Evolutionary conservation across 371 early-diverging fungal genomes (phyloP).

Genomic region (Syncephalastrum monosporum): DNA sequence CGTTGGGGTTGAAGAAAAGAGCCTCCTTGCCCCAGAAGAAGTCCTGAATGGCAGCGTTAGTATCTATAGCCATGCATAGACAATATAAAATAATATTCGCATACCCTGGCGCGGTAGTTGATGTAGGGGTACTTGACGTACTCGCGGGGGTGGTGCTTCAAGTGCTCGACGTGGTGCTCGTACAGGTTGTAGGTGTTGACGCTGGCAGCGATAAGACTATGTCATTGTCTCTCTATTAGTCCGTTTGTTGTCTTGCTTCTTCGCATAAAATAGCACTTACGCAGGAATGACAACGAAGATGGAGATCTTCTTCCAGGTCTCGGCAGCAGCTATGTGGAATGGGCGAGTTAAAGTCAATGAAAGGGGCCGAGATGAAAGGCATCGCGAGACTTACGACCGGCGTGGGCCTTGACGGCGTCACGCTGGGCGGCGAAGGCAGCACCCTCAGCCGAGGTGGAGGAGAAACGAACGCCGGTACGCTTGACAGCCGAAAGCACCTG

Average conservation of each 20-base stretch:
- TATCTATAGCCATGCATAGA: background rate
- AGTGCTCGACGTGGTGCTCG: constrained; percentile 36
- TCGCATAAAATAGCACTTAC: constrained; percentile 22
- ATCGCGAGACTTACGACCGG: constrained; percentile 30
- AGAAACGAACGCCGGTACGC: constrained; percentile 46
- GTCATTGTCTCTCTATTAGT: background rate
- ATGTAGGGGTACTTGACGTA: constrained; percentile 47
- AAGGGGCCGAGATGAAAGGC: background rate
- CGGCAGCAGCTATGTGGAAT: constrained; percentile 35
- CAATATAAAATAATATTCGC: background rate
- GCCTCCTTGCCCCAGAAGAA: constrained; percentile 54
- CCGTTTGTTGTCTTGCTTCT: background rate
- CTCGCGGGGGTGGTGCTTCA: constrained; percentile 42
- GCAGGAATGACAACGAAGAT: constrained; percentile 47
- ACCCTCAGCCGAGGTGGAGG: constrained; percentile 27
- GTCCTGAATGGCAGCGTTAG: constrained; percentile 15
- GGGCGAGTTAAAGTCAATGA: background rate
- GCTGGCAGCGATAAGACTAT: constrained; percentile 41
- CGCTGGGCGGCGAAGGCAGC: constrained; percentile 33
- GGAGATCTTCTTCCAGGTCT: constrained; percentile 53
- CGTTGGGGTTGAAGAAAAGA: constrained; percentile 52
- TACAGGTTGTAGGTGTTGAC: constrained; percentile 48
- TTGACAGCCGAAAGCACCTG: constrained; percentile 31
- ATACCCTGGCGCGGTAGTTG: constrained; percentile 38
- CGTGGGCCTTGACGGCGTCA: constrained; percentile 48